phyloP scores from a whole-genome alignment of 179 eudicot genomes.

The Carnegiea gigantea region DNA sequence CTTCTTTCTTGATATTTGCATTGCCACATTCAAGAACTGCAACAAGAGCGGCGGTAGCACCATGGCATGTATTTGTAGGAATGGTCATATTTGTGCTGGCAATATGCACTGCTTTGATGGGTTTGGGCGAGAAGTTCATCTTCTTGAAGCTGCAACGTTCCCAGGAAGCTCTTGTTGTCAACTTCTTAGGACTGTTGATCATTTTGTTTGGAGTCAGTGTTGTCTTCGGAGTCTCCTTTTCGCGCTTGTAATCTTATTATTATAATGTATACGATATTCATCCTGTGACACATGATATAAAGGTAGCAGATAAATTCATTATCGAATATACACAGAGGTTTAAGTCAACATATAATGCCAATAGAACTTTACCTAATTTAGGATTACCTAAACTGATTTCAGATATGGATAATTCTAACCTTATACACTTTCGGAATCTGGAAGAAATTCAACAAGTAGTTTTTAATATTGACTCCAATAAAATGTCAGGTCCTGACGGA shows the following conservation, averaged over 20 bases:
- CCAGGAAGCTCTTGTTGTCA: slow-evolving; percentile 49
- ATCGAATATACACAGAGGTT: no score
- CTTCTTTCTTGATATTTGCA: slow-evolving; percentile 42
- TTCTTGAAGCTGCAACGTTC: slow-evolving; percentile 26
- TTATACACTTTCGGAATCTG: no score
- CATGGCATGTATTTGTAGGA: slow-evolving; percentile 60
- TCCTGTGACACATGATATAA: no score
- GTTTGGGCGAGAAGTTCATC: slow-evolving; percentile 46
- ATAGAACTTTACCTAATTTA: no score
- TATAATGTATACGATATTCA: no score
- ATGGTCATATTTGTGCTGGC: slow-evolving; percentile 44
- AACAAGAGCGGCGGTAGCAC: slow-evolving; percentile 38
- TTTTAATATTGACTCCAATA: no score
- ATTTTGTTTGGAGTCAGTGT: slow-evolving; percentile 15
- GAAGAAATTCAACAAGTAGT: no score
- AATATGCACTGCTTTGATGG: slow-evolving; percentile 41
- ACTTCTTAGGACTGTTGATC: slow-evolving; percentile 46
- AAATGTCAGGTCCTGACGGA: no score
- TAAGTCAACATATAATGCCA: no score
- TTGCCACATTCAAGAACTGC: slow-evolving; percentile 38
- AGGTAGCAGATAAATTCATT: no score
- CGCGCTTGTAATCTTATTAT: slow-evolving; percentile 5
- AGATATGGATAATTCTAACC: no score
- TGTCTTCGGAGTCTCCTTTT: slow-evolving; percentile 10
- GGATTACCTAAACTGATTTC: no score